Evolutionary conservation across 2,329 filamentous ascomycete species (phyloP), one percentile per base, ranked within the genome.

Genomic region (Erysiphe pulchra): DNA sequence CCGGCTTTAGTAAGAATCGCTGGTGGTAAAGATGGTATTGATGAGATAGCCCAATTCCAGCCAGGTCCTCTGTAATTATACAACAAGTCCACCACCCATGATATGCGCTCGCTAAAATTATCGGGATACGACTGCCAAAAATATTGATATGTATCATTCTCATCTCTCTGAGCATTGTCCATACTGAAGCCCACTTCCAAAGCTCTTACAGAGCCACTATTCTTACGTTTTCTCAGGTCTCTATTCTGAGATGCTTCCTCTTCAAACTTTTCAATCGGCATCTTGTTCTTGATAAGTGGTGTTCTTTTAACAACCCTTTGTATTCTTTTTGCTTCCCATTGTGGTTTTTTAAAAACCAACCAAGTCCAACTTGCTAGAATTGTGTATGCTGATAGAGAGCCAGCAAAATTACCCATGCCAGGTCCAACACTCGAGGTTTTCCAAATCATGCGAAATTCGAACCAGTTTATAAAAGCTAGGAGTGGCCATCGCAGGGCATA

Each of bases 91-190:
- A 65, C 53, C 0, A 65, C 60, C 74, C 74, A 78, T 50, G 60
- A 60, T 8, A 77, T 55, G 10, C 74, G 65, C 36, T 67, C 57
- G 18, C 54, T 45, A 41, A 74, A 66, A 1, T 58, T 66, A 2
- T 66, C 56, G 4, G 73, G 74, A 50, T 69, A 78, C 0, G 64
- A 58, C 54, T 78, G 67, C 74, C 74, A 78, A 52, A 69, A 66
- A 47, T 74, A 75, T 47, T 70, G 64, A 11, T 42, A 40, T 10
- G 34, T n/a, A 3, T 24, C 20, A 24, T 24, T 24, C 47, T 70
- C 64, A 14, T 45, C 32, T 8, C 36, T 11, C 6, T n/a, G 14
- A 17, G 16, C 11, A 37, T 13, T 1, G 7, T 37, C 3, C 6
- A 24, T 37, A 13, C 11, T 17, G 16, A 11, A 6, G 14, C 14